These are phyloP conservation scores for Rhynchospora breviuscula DNA, from an alignment of 176 grass and related monocot genomes.

Conservation along the genomic window DNA sequence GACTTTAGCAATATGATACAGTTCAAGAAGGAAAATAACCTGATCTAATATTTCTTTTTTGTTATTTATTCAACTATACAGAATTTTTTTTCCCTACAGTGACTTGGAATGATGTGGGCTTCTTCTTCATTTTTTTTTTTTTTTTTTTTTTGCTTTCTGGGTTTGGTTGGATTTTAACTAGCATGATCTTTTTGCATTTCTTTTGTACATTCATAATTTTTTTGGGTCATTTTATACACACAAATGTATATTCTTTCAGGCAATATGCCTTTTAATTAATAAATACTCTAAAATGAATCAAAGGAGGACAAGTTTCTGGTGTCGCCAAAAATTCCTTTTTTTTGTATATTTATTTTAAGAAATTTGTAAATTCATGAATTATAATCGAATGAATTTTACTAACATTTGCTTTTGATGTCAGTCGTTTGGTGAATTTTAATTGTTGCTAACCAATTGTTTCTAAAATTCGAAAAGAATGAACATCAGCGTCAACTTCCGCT, in stretches of 20 bases:
- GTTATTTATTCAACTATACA: neutral
- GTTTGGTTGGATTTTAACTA: conserved; percentile 5
- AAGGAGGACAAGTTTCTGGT: neutral
- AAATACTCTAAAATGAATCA: conserved; percentile 19
- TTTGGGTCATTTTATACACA: neutral
- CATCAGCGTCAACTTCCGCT: neutral
- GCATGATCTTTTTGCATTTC: conserved; percentile 13
- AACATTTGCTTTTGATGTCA: neutral
- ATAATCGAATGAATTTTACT: neutral
- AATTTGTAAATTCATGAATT: conserved; percentile 1
- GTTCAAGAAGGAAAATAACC: conserved; percentile 67
- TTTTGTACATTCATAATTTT: conserved; percentile 13
- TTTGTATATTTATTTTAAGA: conserved; percentile 12
- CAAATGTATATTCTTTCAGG: conserved; percentile 27
- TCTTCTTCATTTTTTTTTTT: neutral
- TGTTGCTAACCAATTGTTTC: neutral
- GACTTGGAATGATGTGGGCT: conserved; percentile 7
- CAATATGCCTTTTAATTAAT: conserved; percentile 14
- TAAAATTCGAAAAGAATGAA: neutral
- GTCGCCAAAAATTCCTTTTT: neutral
- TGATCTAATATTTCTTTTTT: conserved; percentile 4
- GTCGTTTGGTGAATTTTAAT: neutral
- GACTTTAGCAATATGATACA: conserved; percentile 55
- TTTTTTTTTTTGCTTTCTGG: conserved; percentile 1
- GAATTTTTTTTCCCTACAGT: neutral